phyloP scores from a whole-genome alignment of 257 asterid genomes.

The Solanum chaucha region DNA sequence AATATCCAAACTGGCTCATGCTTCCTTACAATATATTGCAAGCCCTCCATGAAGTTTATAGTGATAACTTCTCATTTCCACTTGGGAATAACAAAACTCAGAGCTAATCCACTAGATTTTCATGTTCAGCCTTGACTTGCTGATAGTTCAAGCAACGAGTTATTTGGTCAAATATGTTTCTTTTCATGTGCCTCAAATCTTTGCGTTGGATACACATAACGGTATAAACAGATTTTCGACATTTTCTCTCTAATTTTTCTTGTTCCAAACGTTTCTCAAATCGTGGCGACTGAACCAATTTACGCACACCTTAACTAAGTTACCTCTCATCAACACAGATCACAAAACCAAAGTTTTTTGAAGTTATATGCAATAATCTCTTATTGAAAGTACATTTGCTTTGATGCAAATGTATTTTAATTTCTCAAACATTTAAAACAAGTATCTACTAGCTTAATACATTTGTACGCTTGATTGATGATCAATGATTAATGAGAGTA shows the following conservation, averaged over 20 bases:
- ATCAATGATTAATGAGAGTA: not conserved
- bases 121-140: not conserved
- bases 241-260: not conserved
- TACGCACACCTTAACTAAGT: not conserved
- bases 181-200: not conserved
- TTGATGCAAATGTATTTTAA: not conserved
- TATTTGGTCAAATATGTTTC: not conserved
- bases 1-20: not conserved
- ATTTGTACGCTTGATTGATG: not conserved
- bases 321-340: not conserved
- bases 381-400: not conserved
- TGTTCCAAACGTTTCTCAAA: not conserved
- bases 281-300: accelerated
- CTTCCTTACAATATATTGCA: not conserved
- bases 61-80: not conserved
- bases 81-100: not conserved
- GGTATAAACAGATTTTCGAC: accelerated
- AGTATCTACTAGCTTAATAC: not conserved
- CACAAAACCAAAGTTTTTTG: not conserved
- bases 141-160: not conserved
- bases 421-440: not conserved
- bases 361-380: not conserved
- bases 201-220: not conserved
- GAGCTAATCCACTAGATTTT: not conserved
- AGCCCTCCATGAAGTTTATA: not conserved